Conservation (phyloP, 768 basidiomycete genomes). For the Gymnopilus junonius region DNA sequence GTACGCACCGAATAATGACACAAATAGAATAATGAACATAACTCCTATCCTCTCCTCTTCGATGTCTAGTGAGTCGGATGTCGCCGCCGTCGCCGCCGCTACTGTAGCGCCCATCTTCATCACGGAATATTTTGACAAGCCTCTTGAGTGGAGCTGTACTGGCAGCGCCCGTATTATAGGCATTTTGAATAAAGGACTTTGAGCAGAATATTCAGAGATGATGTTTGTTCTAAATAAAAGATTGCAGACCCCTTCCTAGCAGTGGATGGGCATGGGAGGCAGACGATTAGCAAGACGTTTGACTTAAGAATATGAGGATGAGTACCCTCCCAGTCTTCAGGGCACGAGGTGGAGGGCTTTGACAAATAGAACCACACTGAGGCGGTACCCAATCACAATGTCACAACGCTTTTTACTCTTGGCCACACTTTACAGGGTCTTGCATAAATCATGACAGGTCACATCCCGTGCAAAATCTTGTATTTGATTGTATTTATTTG, state of each 20-base stretch:
- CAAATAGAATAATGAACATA: slow-evolving; percentile 56
- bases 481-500: no score
- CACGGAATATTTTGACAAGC: not conserved
- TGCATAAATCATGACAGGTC: no score
- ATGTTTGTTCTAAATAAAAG: not conserved
- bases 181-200: not conserved
- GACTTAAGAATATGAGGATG: not conserved
- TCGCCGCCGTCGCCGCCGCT: slow-evolving; percentile 3
- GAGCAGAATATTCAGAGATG: not conserved
- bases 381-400: slow-evolving; percentile 3
- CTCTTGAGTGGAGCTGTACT: not conserved
- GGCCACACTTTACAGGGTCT: not conserved
- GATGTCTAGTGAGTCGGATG: not conserved
- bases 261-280: not conserved
- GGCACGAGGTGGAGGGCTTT: not conserved
- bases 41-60: slow-evolving; percentile 31
- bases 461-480: no score
- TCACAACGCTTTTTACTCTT: no score
- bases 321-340: not conserved
- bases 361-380: slow-evolving; percentile 2
- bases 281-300: not conserved
- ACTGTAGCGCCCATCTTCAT: slow-evolving; percentile 1
- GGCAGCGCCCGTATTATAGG: not conserved
- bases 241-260: not conserved
- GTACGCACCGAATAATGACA: slow-evolving; percentile 69